Evolutionary conservation across 495 filamentous ascomycete species (phyloP).

Genomic region (Mycothermus thermophilus): DNA sequence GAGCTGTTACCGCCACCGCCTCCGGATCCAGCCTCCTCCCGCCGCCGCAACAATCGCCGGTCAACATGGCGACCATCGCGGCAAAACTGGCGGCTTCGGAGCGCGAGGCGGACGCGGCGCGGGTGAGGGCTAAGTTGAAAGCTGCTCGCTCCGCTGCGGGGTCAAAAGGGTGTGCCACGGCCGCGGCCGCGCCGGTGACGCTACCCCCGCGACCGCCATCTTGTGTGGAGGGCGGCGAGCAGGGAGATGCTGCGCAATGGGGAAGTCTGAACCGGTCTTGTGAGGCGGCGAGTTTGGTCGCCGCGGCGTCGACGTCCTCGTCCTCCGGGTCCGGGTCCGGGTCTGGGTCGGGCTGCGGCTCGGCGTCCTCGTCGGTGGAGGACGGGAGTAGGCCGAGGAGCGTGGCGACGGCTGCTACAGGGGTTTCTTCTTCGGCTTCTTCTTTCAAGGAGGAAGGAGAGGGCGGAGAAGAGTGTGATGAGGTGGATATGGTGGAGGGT

Average conservation of each 20-base stretch:
- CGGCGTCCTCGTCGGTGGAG: too few relatives aligned
- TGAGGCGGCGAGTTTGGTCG: too few relatives aligned
- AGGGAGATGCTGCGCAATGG: background rate
- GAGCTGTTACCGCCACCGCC: constrained; percentile 3
- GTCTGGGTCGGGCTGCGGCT: background rate
- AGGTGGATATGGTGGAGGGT: too few relatives aligned
- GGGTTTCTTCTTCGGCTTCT: too few relatives aligned
- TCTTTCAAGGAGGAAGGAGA: too few relatives aligned
- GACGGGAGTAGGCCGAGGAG: too few relatives aligned
- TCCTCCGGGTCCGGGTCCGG: background rate
- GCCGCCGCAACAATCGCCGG: constrained; percentile 32
- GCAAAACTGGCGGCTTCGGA: constrained; percentile 43
- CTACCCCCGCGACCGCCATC: background rate
- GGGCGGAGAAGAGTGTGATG: too few relatives aligned
- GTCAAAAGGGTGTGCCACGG: constrained; percentile 6
- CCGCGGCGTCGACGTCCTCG: constrained; percentile 2
- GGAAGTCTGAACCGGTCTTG: too few relatives aligned
- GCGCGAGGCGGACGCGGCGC: constrained; percentile 41
- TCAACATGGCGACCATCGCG: constrained; percentile 39
- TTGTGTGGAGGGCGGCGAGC: background rate
- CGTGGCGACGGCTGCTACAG: too few relatives aligned
- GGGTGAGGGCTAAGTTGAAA: constrained; percentile 40
- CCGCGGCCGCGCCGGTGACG: background rate
- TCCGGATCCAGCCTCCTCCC: constrained; percentile 7
- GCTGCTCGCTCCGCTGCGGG: constrained; percentile 25